Conservation (phyloP, 2,329 filamentous ascomycete genomes). For the Penicillium sp. region DNA sequence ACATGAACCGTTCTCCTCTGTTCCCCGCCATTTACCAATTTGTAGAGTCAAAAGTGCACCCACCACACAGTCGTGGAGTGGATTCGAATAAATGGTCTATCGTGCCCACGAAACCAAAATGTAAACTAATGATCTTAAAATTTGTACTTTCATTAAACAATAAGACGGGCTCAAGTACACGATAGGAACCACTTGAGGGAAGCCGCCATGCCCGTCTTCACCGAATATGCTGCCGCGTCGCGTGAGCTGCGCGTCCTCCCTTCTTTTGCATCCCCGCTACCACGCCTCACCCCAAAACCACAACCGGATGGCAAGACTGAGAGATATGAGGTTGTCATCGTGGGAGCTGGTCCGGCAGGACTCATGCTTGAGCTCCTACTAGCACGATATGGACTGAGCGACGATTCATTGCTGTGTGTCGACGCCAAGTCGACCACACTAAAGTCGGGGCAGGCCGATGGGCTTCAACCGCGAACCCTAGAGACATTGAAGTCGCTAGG, state of each 20-base stretch:
- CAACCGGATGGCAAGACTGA: conserved; percentile 29
- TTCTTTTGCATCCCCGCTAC: conserved; percentile 48
- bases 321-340: conserved; percentile 52
- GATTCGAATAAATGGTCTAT: neutral
- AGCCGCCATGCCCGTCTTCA: conserved; percentile 48
- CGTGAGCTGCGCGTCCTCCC: conserved; percentile 50
- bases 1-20: conserved; percentile 9
- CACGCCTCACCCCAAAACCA: conserved; percentile 39
- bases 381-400: conserved; percentile 51
- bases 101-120: neutral
- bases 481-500: conserved; percentile 53
- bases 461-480: conserved; percentile 51
- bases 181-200: neutral
- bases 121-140: neutral
- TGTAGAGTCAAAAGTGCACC: neutral
- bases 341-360: conserved; percentile 53
- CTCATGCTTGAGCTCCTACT: conserved; percentile 51
- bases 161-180: no score
- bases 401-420: conserved; percentile 50
- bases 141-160: no score
- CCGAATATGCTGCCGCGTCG: conserved; percentile 41
- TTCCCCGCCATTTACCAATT: conserved; percentile 14
- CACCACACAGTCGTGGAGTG: neutral
- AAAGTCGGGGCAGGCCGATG: conserved; percentile 53
- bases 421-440: conserved; percentile 49